phyloP scores from a whole-genome alignment of 2,329 filamentous ascomycete genomes.

The Paecilomyces formosus region DNA sequence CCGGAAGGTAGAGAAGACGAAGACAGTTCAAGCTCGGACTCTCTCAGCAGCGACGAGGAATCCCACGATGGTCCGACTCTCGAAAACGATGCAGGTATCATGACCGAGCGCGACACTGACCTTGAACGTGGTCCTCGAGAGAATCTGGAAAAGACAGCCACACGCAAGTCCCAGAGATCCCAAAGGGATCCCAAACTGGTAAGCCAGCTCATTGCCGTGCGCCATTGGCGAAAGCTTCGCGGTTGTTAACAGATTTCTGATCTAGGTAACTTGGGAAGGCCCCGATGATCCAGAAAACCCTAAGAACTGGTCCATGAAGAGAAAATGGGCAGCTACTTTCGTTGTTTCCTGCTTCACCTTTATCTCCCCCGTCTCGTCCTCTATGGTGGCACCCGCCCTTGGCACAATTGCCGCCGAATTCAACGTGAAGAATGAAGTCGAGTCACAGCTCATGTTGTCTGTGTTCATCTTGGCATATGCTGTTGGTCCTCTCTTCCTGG shows the following conservation, averaged over 20 bases:
- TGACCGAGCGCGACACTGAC: not conserved
- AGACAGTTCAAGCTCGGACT: not conserved
- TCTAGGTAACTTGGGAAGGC: constrained; percentile 43
- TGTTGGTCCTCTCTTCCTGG: constrained; percentile 45
- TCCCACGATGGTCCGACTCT: not conserved
- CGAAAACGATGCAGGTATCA: not conserved
- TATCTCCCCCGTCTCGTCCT: constrained; percentile 57
- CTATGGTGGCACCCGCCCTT: constrained; percentile 51
- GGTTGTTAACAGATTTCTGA: not conserved
- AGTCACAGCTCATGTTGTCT: constrained; percentile 44
- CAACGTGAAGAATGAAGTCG: constrained; percentile 39
- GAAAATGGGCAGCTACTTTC: constrained; percentile 52
- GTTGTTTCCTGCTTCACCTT: constrained; percentile 53
- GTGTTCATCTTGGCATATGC: constrained; percentile 51
- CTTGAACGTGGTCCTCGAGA: not conserved
- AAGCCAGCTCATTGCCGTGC: constrained; percentile 2
- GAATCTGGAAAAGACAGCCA: not conserved
- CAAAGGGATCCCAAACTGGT: constrained; percentile 15
- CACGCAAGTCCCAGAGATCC: constrained; percentile 2
- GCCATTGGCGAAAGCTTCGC: not conserved
- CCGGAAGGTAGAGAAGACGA: not conserved
- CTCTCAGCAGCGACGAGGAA: not conserved
- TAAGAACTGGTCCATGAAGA: constrained; percentile 47
- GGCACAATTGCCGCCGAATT: constrained; percentile 48
- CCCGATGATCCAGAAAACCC: constrained; percentile 43